These are phyloP conservation scores for Loxodes magnus DNA, from an alignment of 73 alveolate genomes.

Conservation along the genomic window DNA sequence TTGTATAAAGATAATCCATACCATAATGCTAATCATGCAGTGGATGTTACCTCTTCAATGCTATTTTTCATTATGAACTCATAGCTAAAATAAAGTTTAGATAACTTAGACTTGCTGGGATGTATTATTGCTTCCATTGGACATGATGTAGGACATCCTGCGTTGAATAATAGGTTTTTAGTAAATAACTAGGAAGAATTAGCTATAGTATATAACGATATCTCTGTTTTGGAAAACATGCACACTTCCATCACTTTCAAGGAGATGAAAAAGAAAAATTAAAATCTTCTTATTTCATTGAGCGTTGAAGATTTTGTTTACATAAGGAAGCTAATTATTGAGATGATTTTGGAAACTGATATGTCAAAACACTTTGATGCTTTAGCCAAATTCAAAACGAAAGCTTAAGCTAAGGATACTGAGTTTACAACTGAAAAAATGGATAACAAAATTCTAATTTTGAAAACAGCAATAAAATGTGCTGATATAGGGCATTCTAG, in stretches of 20 bases:
- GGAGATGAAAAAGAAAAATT: neutral
- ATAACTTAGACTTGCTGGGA: neutral
- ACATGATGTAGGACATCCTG: slow-evolving; percentile 8
- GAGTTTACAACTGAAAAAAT: neutral
- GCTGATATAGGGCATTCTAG: slow-evolving; percentile 9
- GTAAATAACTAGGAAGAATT: neutral
- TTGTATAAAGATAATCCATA: slow-evolving; percentile 8
- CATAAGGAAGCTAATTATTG: slow-evolving; percentile 2
- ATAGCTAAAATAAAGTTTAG: neutral
- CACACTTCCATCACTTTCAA: neutral
- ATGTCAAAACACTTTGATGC: slow-evolving; percentile 5
- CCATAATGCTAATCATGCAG: slow-evolving; percentile 13
- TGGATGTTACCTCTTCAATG: slow-evolving; percentile 1
- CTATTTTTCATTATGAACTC: neutral
- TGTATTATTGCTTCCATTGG: slow-evolving; percentile 1
- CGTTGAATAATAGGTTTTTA: neutral
- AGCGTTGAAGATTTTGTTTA: neutral
- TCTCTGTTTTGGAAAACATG: slow-evolving; percentile 4
- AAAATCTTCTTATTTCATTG: neutral
- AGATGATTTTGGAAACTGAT: slow-evolving; percentile 1
- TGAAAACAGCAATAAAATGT: neutral
- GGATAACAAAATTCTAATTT: neutral
- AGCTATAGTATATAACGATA: neutral
- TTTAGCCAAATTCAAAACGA: neutral
- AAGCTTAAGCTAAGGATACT: neutral